A percentile compares a stretch with the other conserved stretches of the same genome.
Evolutionary conservation across 129 eudicot genomes (phyloP).

Genomic region (Solidago caesia): DNA sequence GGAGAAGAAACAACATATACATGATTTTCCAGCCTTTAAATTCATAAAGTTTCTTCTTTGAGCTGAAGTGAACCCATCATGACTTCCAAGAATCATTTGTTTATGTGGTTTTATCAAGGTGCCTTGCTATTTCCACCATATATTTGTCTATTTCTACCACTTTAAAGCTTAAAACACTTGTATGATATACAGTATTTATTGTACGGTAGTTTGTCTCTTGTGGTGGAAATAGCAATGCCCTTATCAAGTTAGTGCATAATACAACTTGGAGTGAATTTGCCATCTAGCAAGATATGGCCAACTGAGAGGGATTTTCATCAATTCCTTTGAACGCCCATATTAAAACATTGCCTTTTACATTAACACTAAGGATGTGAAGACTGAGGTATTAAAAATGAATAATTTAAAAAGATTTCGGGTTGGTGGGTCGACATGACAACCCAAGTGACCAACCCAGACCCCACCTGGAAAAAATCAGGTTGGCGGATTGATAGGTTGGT

Average conservation of each 20-base stretch:
- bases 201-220: too few species aligned
- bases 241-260: slow-evolving; percentile 92
- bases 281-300: slow-evolving; percentile 65
- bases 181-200: too few species aligned
- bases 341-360: slow-evolving; percentile 72
- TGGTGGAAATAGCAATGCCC: slow-evolving; percentile 42
- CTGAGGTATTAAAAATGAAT: too few species aligned
- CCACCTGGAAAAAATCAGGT: too few species aligned
- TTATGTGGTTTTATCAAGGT: slow-evolving; percentile 23
- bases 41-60: slow-evolving; percentile 75
- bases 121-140: not conserved
- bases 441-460: too few species aligned
- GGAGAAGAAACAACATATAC: slow-evolving; percentile 82
- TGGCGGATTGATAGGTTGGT: too few species aligned
- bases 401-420: too few species aligned
- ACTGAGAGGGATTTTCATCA: slow-evolving; percentile 57
- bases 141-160: too few species aligned
- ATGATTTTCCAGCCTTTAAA: slow-evolving; percentile 86
- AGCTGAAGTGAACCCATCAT: slow-evolving; percentile 86
- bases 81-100: slow-evolving; percentile 86
- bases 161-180: too few species aligned
- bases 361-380: slow-evolving; percentile 79
- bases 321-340: slow-evolving; percentile 88
- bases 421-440: too few species aligned
- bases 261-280: slow-evolving; percentile 70